Conservation (phyloP, 768 basidiomycete species). For the Lyophyllum semitale region DNA sequence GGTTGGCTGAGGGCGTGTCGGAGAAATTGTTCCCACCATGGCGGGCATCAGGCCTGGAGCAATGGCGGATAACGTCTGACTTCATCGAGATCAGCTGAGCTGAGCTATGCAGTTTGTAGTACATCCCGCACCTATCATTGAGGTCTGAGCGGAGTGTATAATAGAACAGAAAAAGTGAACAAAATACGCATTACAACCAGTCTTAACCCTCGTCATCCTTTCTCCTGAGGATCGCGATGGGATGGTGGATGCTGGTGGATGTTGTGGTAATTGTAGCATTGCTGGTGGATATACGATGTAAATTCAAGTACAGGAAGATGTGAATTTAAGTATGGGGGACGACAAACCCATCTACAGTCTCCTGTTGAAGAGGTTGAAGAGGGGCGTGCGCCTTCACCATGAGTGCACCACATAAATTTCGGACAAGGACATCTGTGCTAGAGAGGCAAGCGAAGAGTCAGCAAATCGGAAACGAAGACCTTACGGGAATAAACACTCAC, state of each 20-base stretch:
- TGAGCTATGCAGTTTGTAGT: conserved; percentile 87
- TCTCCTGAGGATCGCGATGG: conserved; percentile 86
- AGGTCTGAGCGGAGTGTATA: background rate
- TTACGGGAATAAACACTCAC: conserved; percentile 39
- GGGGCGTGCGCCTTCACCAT: conserved; percentile 72
- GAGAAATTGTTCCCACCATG: conserved; percentile 51
- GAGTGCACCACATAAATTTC: conserved; percentile 81
- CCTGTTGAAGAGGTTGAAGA: conserved; percentile 64
- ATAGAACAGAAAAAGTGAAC: conserved; percentile 28
- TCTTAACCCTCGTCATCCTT: conserved; percentile 92
- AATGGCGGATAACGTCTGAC: conserved; percentile 86
- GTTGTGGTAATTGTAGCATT: conserved; percentile 92
- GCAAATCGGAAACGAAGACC: background rate
- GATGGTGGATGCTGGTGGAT: no score
- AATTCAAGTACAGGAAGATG: conserved; percentile 27
- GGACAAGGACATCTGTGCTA: conserved; percentile 88
- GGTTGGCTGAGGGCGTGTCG: conserved; percentile 76
- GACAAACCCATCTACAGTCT: conserved; percentile 71
- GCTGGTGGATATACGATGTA: conserved; percentile 30
- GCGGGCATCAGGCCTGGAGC: conserved; percentile 79
- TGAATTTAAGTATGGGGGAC: conserved; percentile 27
- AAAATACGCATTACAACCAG: conserved; percentile 88
- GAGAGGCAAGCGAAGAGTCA: conserved; percentile 5
- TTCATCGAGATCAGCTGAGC: conserved; percentile 90
- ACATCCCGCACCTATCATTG: conserved; percentile 67